Conservation (phyloP, 805 yeast genomes). For the Pichia manshurica region DNA sequence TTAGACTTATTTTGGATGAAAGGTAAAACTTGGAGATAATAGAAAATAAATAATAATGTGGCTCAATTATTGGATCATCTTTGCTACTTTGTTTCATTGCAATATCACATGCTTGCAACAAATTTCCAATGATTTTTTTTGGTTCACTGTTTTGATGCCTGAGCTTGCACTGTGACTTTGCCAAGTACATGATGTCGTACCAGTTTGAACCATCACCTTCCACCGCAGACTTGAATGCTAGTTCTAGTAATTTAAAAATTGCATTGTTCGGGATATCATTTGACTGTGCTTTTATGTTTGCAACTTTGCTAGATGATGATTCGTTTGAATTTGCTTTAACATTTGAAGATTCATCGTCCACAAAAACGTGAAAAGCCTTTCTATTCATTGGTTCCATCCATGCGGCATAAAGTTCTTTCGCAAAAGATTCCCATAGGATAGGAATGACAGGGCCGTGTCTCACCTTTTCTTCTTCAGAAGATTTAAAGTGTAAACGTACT, state of each 20-base stretch:
- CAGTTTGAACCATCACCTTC: slow-evolving; percentile 46
- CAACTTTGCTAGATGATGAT: not conserved
- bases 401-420: slow-evolving; percentile 54
- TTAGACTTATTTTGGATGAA: slow-evolving; percentile 29
- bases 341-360: not conserved
- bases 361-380: slow-evolving; percentile 44
- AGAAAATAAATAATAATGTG: slow-evolving; percentile 64
- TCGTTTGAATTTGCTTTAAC: not conserved
- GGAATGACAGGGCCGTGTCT: slow-evolving; percentile 34
- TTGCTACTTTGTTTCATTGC: slow-evolving; percentile 36
- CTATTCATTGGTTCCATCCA: slow-evolving; percentile 60
- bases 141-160: slow-evolving; percentile 16
- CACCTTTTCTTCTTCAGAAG: slow-evolving; percentile 17
- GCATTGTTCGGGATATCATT: slow-evolving; percentile 14
- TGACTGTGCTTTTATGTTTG: not conserved
- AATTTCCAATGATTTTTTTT: slow-evolving; percentile 33
- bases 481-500: slow-evolving; percentile 35
- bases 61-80: slow-evolving; percentile 63
- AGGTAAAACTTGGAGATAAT: slow-evolving; percentile 51
- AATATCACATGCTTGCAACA: slow-evolving; percentile 40
- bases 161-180: slow-evolving; percentile 54
- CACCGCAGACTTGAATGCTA: slow-evolving; percentile 44
- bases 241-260: slow-evolving; percentile 31
- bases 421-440: slow-evolving; percentile 47
- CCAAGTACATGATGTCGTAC: slow-evolving; percentile 51